Evolutionary conservation across 2,329 filamentous ascomycete species (phyloP).

Genomic region (Endothia cerciana): DNA sequence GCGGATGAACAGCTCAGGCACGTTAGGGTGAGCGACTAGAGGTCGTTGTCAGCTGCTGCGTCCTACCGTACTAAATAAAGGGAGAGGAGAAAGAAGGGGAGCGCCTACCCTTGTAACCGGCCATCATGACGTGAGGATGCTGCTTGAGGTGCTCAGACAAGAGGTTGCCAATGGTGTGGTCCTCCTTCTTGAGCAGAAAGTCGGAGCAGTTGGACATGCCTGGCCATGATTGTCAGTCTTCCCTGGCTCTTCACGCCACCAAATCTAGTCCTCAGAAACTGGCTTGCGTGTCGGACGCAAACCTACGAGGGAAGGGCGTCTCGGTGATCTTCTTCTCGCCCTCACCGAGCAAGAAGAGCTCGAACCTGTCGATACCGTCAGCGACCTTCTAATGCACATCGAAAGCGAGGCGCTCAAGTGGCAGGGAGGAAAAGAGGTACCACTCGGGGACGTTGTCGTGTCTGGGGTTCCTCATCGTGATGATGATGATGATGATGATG

Average conservation of each 20-base stretch:
- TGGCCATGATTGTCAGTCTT: conserved; percentile 41
- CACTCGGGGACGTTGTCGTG: conserved; percentile 45
- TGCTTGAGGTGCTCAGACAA: conserved; percentile 84
- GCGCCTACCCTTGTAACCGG: conserved; percentile 81
- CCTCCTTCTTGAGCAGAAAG: conserved; percentile 95
- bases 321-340: conserved; percentile 94
- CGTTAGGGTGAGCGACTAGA: conserved; percentile 62
- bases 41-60: conserved; percentile 3
- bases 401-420: background rate
- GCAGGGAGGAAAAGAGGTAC: conserved; percentile 30
- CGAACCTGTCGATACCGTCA: conserved; percentile 66
- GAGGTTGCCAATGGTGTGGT: conserved; percentile 93
- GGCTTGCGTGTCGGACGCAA: no score
- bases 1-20: conserved; percentile 69
- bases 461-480: conserved; percentile 44
- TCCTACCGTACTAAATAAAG: background rate
- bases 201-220: conserved; percentile 94
- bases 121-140: conserved; percentile 82
- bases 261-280: background rate
- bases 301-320: conserved; percentile 84
- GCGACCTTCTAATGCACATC: conserved; percentile 6
- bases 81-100: conserved; percentile 1
- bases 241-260: conserved; percentile 15
- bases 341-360: conserved; percentile 84
- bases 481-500: conserved; percentile 27